Evolutionary conservation across 495 filamentous ascomycete species (phyloP), one percentile per base, ranked within the genome.

Genomic region (Cercophora newfieldiana): DNA sequence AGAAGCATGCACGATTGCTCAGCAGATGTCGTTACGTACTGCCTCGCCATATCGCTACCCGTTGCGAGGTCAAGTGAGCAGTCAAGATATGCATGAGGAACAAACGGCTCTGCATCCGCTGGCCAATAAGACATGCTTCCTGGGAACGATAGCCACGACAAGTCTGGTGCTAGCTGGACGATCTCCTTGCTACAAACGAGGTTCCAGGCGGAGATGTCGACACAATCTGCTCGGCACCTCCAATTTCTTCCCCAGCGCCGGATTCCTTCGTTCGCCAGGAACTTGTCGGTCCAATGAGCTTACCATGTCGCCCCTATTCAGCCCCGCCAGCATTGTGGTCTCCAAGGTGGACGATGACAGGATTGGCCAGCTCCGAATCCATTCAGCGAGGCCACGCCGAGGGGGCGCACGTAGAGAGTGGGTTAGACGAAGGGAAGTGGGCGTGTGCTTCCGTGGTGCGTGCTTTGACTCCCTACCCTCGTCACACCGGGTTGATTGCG

Each of bases 41-140:
- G 51, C 25, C 28, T 51, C n/a, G n/a, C n/a, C n/a, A n/a, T n/a
- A n/a, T n/a, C n/a, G n/a, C n/a, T n/a, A n/a, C n/a, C 37, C 33
- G 67, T 59, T 66, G 54, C 69, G 62, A 69, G 50, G 37, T 67
- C 53, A 61, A 71, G 68, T 57, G 51, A 68, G 59, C 61, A 61
- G 65, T 66, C 69, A 60, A 58, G 51, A 68, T 59, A 61, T 71
- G 69, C 64, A 69, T 61, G 64, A 64, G 49, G 54, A 65, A 55
- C 67, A 64, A 66, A 67, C 59, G 67, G 48, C 57, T 67, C 65
- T 68, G 61, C 69, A 66, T 51, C 48, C 48, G 57, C 58, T 49
- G 24, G 64, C 69, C 69, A 71, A 71, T 71, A 26, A 54, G 53
- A 48, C 37, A 25, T 28, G 22, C 16, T 56, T 19, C 14, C 29